These are phyloP conservation scores for Saccharum spontaneum DNA, from an alignment of 176 grass and related monocot species.

Conservation along the genomic window DNA sequence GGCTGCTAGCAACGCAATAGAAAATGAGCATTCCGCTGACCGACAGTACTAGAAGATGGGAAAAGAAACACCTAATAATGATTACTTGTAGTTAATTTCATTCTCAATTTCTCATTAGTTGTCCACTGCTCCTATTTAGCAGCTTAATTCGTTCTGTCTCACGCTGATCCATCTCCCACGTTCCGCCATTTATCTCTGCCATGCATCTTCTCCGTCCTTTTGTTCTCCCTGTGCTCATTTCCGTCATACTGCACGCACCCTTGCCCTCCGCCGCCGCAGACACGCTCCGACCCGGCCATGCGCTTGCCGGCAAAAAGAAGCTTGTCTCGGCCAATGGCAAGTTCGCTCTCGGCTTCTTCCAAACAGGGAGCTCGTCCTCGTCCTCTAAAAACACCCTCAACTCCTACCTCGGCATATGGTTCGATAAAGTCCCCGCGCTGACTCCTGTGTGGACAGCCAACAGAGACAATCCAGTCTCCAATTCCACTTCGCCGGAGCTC, in stretches of 20 bases:
- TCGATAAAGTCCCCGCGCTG: not conserved
- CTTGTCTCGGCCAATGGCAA: conserved; percentile 40
- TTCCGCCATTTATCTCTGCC: too few relatives aligned
- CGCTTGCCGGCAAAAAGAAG: conserved; percentile 16
- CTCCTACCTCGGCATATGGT: conserved; percentile 59
- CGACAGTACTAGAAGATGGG: too few relatives aligned
- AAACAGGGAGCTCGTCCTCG: not conserved
- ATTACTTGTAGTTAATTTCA: too few relatives aligned
- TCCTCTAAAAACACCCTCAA: not conserved
- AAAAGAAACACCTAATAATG: too few relatives aligned
- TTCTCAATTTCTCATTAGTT: conserved; percentile 3
- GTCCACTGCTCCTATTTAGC: too few relatives aligned
- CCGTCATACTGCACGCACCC: not conserved
- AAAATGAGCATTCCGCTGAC: too few relatives aligned
- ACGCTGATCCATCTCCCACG: too few relatives aligned
- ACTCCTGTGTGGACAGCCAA: conserved; percentile 59
- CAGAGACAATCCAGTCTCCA: conserved; percentile 32
- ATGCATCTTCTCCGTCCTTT: not conserved
- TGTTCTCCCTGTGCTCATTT: not conserved
- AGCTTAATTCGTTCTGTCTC: too few relatives aligned
- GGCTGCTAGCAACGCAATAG: too few relatives aligned
- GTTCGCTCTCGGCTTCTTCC: conserved; percentile 62
- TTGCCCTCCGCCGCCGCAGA: not conserved
- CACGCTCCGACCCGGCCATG: not conserved
- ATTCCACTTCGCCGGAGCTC: conserved; percentile 25